Base-by-base conservation (phyloP, 2,329 filamentous ascomycete genomes). In the Chaetomiaceae sp. region DNA sequence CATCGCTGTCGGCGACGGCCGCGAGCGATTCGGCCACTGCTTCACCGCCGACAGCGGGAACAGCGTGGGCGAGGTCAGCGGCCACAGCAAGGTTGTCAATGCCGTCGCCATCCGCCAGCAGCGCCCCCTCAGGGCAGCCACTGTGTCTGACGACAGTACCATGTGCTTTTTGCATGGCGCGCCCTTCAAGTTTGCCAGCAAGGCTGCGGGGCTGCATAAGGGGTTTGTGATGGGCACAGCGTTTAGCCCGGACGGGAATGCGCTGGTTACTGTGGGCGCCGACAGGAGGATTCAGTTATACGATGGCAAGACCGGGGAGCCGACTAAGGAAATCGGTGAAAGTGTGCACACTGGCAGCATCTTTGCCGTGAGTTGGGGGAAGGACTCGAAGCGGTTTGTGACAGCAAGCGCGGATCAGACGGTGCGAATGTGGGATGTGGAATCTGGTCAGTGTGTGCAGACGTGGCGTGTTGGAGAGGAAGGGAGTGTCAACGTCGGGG, bases 11-110 rank as follows among this genome's bases (percentile, higher is more conserved):
- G 94, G 94, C 40, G 89, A 97, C 63, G 94, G 94, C 47, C 91
- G 92, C 66, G 90, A 97, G 73, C 82, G 90, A 52, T 96, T 90
- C 68, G 92, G 92, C 13, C 89, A 92, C 69, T 96, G 90, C 75
- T 90, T 97, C 67, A 96, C 90, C 25, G 89, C 89, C 61, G 94
- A 97, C 72, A 95, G 89, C 66, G 94, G 94, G 59, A 99, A 99
- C 74, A 91, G 86, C 45, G 91, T 97, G 16, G 94, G 94, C 54
- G 92, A 97, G 72, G 89, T 99, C 60, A 87, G 84, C 48, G 94
- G 94, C 1, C 94, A 99, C 72, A 91, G 87, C 61, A 88, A 90
- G 64, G 82, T 87, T 62, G 86, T 97, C 76, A 99, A 99, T 68
- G 82, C 86, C 18, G 91, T 97, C 29, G 87, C 90, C 30, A 87